Conservation (phyloP, 192 early-diverging fungal genomes). For the Podila epicladia region DNA sequence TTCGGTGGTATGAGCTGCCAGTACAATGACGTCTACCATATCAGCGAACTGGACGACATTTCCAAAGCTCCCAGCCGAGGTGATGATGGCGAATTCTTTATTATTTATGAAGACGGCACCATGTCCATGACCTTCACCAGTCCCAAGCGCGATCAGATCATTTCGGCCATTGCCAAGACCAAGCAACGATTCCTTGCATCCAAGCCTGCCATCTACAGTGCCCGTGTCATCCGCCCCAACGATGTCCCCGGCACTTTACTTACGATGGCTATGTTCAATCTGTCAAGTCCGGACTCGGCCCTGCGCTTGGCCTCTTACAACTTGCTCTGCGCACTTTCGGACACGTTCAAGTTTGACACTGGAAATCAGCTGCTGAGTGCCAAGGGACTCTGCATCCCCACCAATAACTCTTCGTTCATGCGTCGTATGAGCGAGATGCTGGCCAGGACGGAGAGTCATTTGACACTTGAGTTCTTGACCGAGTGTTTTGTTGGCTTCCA, state of each 20-base stretch:
- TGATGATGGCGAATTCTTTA: constrained; percentile 77
- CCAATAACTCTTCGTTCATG: constrained; percentile 89
- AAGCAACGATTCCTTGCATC: constrained; percentile 75
- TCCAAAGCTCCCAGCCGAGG: constrained; percentile 63
- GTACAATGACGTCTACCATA: constrained; percentile 89
- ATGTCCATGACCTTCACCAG: constrained; percentile 74
- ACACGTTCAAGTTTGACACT: constrained; percentile 86
- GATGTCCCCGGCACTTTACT: constrained; percentile 93
- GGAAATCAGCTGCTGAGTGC: constrained; percentile 82
- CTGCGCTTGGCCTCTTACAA: constrained; percentile 90
- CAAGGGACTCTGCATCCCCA: constrained; percentile 87
- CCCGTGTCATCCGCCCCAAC: constrained; percentile 81
- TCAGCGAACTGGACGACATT: constrained; percentile 83
- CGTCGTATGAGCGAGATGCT: constrained; percentile 83
- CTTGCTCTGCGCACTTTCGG: constrained; percentile 84
- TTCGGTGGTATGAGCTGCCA: constrained; percentile 74
- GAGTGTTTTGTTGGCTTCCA: constrained; percentile 88
- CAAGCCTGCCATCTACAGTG: constrained; percentile 67
- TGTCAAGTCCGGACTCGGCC: constrained; percentile 83
- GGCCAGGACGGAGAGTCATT: constrained; percentile 74
- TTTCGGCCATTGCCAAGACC: constrained; percentile 77
- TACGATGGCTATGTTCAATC: constrained; percentile 92
- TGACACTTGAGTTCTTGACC: constrained; percentile 90
- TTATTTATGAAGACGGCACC: constrained; percentile 79
- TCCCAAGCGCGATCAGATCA: constrained; percentile 75